Evolutionary conservation across 805 yeast species (phyloP), one percentile per base, ranked within the genome.

Genomic region (Saturnispora besseyi): DNA sequence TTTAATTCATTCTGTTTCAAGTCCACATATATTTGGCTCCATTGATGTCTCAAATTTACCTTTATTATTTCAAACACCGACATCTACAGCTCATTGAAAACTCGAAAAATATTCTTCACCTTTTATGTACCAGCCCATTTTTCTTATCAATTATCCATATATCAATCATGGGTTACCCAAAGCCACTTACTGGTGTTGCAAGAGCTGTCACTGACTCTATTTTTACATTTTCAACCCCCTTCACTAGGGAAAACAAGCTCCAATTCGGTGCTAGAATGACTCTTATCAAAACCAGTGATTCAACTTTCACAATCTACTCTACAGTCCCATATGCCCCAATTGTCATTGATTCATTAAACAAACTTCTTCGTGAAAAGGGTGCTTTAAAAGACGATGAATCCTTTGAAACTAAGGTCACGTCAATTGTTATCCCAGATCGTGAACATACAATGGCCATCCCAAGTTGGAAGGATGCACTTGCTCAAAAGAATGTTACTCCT

Each of bases 381-480:
- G 61, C 55, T 22, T 53, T 66, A 21, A 56, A 65, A 10, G 60
- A 68, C 1, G 68, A 67, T 5, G 65, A 65, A 18, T 62, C 68
- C 1, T 63, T 64, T 44, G 51, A 65, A 11, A 57, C 62, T 30
- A 70, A 72, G 29, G 69, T 80, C 38, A 61, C 74, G 2, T 75
- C 78, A 53, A 66, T 80, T 34, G 70, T 84, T 40, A 70, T 83
- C 44, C 87, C 88, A 2, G 86, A 83, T 58, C 58, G 55, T 31
- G 84, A 79, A 54, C 89, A 83, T 59, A 79, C 84, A 1, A 65
- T 82, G 77, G 51, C 51, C n/a, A 24, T 48, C n/a, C 28, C 22
- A 30, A 45, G 43, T 15, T 48, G 50, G 50, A 12, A 34, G 12
- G 18, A 24, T 10, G 50, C 50, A 6, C 32, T 48, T 11, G 15